Evolutionary conservation across 805 yeast genomes (phyloP), one percentile per base, ranked within the genome.

Genomic region (Cyberlindnera lachancei): DNA sequence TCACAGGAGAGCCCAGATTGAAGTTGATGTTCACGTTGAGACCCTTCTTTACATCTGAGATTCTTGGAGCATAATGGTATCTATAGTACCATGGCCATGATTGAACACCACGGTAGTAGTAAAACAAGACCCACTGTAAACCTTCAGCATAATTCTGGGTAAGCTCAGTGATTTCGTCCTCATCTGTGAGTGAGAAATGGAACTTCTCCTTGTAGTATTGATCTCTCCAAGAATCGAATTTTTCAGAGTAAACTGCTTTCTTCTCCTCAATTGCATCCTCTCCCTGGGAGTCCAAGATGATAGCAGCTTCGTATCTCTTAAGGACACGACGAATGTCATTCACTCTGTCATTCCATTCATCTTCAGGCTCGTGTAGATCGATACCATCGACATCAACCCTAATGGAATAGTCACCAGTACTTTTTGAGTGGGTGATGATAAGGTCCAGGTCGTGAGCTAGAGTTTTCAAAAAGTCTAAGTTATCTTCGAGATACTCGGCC

Each of bases 21-120:
- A 88, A 87, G 21, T 64, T 54, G 36, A 83, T 67, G 38, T 69
- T 60, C 34, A 73, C 71, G 29, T 77, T 70, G 33, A 90, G 65
- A 30, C 96, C 97, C 36, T 67, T 63, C 21, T 70, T 58, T 40
- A 90, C 67, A 59, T 90, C 97, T 5, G 96, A 85, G 37, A 90
- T 85, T 64, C 95, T 75, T 29, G 98, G 98, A 13, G 97, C 74
- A 56, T 90, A 90, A 55, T 92, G 96, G 56, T 84, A 83, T 44
- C 67, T 74, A 55, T 73, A 90, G 53, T 73, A 90, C 98, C 97
- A 90, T 27, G 84, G 79, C 98, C 98, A 90, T 3, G 97, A 87
- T 24, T 85, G 83, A 51, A 85, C 79, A 18, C 96, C 97, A 45
- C 72, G 70, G 53, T 87, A 90, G 59, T 90, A 90, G 61, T 90